Percentiles rank a stretch among this genome's conserved stretches.
Evolutionary conservation across 169 alveolate genomes (phyloP).

Genomic region (Perkinsus marinus): DNA sequence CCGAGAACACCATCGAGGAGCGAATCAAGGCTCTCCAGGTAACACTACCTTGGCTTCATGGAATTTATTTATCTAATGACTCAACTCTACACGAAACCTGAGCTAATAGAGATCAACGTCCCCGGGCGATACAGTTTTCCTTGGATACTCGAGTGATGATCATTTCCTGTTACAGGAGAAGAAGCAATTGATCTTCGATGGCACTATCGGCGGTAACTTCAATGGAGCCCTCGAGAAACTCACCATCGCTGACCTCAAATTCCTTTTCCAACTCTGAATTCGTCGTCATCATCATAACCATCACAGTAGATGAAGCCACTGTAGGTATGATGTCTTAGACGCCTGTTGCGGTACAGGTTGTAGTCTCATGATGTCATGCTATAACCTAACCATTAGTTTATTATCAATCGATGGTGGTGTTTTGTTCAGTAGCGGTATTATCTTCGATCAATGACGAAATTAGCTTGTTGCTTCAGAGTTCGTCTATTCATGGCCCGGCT

Average conservation of each 20-base stretch:
- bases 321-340: neutral
- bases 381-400: no score
- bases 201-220: constrained; percentile 35
- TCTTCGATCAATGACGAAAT: neutral
- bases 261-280: constrained; percentile 32
- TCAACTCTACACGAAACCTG: no score
- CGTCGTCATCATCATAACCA: neutral
- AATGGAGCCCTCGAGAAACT: constrained; percentile 38
- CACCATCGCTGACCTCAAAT: constrained; percentile 49
- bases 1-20: constrained; percentile 59
- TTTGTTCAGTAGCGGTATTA: neutral
- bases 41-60: neutral
- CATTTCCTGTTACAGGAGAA: constrained; percentile 32
- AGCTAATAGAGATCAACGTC: no score
- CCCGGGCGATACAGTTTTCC: no score
- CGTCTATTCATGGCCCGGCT: no score
- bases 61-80: no score
- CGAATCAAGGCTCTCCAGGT: constrained; percentile 41
- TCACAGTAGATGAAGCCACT: neutral
- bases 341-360: neutral
- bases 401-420: neutral
- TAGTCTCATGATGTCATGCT: neutral
- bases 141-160: neutral
- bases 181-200: constrained; percentile 54
- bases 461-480: neutral